A percentile compares a stretch with the other conserved stretches of the same genome.
Conservation (phyloP, 2,329 filamentous ascomycete genomes). For the Cordyceps militaris region DNA sequence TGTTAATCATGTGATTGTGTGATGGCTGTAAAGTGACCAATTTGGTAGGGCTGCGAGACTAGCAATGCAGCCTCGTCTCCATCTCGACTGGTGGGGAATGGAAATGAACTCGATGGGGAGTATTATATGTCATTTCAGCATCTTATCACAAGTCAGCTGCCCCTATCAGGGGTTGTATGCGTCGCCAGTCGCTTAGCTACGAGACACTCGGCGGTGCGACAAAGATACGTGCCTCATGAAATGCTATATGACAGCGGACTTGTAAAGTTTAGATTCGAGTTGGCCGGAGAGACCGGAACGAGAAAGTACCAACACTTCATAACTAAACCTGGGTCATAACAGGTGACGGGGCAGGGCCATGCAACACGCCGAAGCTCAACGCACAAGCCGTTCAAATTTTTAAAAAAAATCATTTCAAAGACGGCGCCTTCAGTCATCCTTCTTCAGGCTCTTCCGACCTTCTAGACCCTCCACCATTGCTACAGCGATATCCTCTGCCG, state of each 20-base stretch:
- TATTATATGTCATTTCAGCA: neutral
- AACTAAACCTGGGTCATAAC: too few species aligned
- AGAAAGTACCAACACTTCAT: too few species aligned
- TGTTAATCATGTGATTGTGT: too few species aligned
- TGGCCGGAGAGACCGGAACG: neutral
- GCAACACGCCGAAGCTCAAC: neutral
- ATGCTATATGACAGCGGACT: too few species aligned
- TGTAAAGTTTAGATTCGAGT: neutral
- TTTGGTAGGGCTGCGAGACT: too few species aligned
- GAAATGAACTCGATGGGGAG: neutral
- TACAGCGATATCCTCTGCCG: slow-evolving; percentile 49
- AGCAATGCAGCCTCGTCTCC: neutral
- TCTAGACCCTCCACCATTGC: slow-evolving; percentile 40
- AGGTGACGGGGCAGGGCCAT: neutral
- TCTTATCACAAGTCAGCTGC: neutral
- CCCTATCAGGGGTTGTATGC: neutral
- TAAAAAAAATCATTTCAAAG: too few species aligned
- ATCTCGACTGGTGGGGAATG: neutral
- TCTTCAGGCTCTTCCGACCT: too few species aligned
- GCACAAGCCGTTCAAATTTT: neutral
- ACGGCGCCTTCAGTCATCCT: slow-evolving; percentile 24
- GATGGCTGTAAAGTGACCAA: too few species aligned
- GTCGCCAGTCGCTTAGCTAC: neutral
- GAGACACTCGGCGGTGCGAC: neutral
- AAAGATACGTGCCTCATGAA: neutral